Base-by-base conservation (phyloP, 1,284 basidiomycete species). In the Fomitopsis pinicola region DNA sequence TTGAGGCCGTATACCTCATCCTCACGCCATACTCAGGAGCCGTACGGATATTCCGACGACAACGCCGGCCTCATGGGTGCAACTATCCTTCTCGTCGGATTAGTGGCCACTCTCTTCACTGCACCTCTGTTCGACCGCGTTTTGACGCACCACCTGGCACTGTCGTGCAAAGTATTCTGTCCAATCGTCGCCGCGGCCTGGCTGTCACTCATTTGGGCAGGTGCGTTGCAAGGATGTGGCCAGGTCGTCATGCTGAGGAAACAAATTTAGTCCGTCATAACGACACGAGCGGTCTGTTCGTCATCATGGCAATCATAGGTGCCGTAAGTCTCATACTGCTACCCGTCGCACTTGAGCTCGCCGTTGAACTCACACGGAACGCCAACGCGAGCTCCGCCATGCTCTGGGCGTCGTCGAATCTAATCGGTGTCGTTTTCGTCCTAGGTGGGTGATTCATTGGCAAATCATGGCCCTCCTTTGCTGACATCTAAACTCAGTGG, bases 111-210 rank as follows among this genome's bases (percentile, higher is more conserved):
- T 0, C 75, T 85, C 38, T 66, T 86, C 55, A 84, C 85, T 0
- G 82, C 91, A 0, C 92, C 91, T 0, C 73, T 92, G 2, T 88
- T 92, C 67, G 91, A 94, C 68, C 83, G 91, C 26, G 83, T 91
- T 8, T 82, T 93, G 61, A 91, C 89, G 1, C 80, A 85, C 63
- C 85, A 84, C 64, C 78, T 92, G 42, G 88, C 84, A 0, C 63
- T 84, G 7, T 82, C 84, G 1, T 67, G 79, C 59, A 90, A 89
- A 61, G 61, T 85, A 0, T 69, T 90, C 17, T 80, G 86, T 12
- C 89, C 91, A 1, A 69, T 86, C 56, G 76, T 89, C 10, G 85
- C 79, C 8, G 78, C 69, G 0, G 78, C 78, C 22, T 93, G 91
- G 89, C 72, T 92, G 22, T 82, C 83, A 9, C 74, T 93, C 12